Percentiles rank a stretch among this genome's conserved stretches.
phyloP scores from a whole-genome alignment of 257 asterid genomes.

The Solanum megistacrolobum region DNA sequence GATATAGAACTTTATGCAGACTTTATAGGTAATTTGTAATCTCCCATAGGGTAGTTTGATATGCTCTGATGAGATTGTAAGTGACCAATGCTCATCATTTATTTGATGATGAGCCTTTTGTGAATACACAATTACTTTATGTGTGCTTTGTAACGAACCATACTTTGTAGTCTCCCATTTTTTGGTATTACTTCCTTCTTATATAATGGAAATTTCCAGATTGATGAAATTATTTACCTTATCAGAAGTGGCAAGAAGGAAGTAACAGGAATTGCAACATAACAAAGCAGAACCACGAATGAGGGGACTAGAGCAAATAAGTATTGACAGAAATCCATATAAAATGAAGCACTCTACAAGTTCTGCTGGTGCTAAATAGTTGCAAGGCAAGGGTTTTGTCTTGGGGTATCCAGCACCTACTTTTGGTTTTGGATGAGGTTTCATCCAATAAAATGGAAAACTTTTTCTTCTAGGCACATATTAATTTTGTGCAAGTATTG shows the following conservation, averaged over 20 bases:
- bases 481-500: background rate
- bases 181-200: background rate
- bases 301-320: background rate
- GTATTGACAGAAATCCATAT: background rate
- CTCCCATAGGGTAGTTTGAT: too few relatives aligned
- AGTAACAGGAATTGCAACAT: background rate
- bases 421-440: background rate
- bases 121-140: too few relatives aligned
- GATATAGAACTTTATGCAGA: too few relatives aligned
- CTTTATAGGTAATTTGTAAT: too few relatives aligned
- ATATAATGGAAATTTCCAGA: background rate
- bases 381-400: background rate
- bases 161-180: background rate
- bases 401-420: background rate
- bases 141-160: background rate
- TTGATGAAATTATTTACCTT: background rate
- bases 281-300: background rate
- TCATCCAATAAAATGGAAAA: background rate
- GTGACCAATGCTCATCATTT: too few relatives aligned
- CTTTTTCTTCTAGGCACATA: background rate
- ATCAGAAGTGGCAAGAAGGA: background rate
- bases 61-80: too few relatives aligned
- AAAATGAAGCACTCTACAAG: background rate
- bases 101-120: too few relatives aligned
- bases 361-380: background rate